A percentile compares a stretch with the other conserved stretches of the same genome.
Evolutionary conservation across 345 rosid species (phyloP).

Genomic region (Salix exigua): DNA sequence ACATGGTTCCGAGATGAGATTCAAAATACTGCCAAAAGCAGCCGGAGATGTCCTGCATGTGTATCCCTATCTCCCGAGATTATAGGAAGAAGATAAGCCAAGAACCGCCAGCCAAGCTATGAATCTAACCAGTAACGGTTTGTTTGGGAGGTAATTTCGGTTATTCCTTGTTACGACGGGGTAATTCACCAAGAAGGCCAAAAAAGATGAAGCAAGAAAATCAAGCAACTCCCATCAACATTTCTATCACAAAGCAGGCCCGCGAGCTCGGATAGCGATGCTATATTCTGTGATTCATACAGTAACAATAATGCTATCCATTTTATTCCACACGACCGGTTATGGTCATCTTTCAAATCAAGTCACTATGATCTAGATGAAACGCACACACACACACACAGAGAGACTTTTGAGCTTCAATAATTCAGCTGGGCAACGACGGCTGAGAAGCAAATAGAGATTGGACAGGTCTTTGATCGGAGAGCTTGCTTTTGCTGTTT

Average conservation of each 20-base stretch:
- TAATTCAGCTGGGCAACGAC: not conserved
- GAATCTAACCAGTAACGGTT: not conserved
- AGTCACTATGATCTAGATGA: too few species aligned
- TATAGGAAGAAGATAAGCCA: not conserved
- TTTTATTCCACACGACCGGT: not conserved
- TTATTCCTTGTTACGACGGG: not conserved
- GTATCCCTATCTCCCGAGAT: not conserved
- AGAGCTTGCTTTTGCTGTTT: too few species aligned
- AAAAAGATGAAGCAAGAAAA: not conserved
- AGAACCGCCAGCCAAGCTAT: not conserved
- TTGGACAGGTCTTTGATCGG: not conserved
- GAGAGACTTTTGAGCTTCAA: not conserved
- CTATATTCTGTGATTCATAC: not conserved
- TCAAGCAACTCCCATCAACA: not conserved
- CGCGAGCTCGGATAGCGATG: not conserved
- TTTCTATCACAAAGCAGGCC: not conserved
- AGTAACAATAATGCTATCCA: not conserved
- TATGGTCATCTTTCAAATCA: too few species aligned
- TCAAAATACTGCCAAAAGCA: not conserved
- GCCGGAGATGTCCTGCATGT: not conserved
- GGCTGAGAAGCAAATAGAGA: not conserved
- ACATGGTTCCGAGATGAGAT: too few species aligned
- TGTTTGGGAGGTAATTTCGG: not conserved
- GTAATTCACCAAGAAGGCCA: not conserved
- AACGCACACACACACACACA: too few species aligned